Evolutionary conservation across 1,139 yeast genomes (phyloP).

Genomic region (Diutina mesorugosa): DNA sequence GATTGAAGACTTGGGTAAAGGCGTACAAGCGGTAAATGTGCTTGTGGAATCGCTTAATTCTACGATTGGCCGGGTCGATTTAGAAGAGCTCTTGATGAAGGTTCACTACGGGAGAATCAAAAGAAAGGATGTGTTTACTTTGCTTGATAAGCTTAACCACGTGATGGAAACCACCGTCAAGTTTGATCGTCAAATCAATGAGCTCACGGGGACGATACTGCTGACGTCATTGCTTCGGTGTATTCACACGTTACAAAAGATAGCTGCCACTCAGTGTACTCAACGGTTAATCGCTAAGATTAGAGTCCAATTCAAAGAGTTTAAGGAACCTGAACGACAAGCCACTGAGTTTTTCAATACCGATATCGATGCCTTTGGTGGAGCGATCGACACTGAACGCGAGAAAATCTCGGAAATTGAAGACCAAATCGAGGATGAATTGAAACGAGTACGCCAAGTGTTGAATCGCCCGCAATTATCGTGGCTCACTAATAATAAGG

Average conservation of each 20-base stretch:
- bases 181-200: conserved; percentile 10
- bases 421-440: conserved; percentile 33
- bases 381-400: conserved; percentile 21
- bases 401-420: conserved; percentile 33
- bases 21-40: conserved; percentile 37
- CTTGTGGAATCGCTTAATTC: conserved; percentile 28
- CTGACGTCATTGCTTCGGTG: conserved; percentile 12
- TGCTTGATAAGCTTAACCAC: conserved; percentile 39
- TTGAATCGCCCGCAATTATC: conserved; percentile 48
- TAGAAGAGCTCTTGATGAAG: conserved; percentile 55
- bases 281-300: conserved; percentile 37
- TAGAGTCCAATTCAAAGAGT: conserved; percentile 17
- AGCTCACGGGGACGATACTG: conserved; percentile 6
- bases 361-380: conserved; percentile 24
- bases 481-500: conserved; percentile 45
- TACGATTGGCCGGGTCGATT: conserved; percentile 30
- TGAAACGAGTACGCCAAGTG: conserved; percentile 26
- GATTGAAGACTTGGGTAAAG: conserved; percentile 41
- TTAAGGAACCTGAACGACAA: conserved; percentile 13
- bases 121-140: conserved; percentile 52
- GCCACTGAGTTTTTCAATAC: conserved; percentile 42
- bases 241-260: conserved; percentile 11
- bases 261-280: conserved; percentile 8
- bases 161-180: conserved; percentile 15
- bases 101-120: conserved; percentile 55